phyloP scores from a whole-genome alignment of 2,329 filamentous ascomycete species.

The Trichophyton schoenleinii region DNA sequence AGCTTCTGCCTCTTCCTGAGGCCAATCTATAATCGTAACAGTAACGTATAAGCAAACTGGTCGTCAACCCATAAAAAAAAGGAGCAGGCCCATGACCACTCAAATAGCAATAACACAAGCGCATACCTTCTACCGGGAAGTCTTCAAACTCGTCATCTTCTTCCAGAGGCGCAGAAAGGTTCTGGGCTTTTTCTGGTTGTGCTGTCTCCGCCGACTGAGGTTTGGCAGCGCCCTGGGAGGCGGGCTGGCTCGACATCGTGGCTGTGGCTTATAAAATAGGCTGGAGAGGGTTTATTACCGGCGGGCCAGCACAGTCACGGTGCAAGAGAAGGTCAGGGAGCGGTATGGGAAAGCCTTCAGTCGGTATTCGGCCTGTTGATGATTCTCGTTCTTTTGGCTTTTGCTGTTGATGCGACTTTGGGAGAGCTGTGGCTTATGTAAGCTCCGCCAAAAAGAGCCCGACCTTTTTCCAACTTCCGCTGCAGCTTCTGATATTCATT shows the following conservation, averaged over 20 bases:
- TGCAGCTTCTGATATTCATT: too few relatives aligned
- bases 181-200: constrained; percentile 24
- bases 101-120: background rate
- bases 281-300: background rate
- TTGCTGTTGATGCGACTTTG: background rate
- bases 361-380: background rate
- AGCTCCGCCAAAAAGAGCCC: too few relatives aligned
- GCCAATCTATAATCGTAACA: constrained; percentile 57
- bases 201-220: background rate
- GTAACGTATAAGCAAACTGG: background rate
- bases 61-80: background rate
- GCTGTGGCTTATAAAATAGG: background rate
- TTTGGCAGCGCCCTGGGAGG: background rate
- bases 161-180: constrained; percentile 63
- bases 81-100: background rate
- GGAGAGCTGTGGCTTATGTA: too few relatives aligned
- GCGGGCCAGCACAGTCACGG: background rate
- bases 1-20: constrained; percentile 77
- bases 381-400: background rate
- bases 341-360: background rate
- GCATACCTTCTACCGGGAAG: constrained; percentile 83
- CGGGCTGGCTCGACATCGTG: constrained; percentile 1
- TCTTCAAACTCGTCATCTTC: constrained; percentile 99
- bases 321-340: background rate
- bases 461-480: too few relatives aligned